phyloP scores from a whole-genome alignment of 768 basidiomycete species.

The Pholiota conissans region DNA sequence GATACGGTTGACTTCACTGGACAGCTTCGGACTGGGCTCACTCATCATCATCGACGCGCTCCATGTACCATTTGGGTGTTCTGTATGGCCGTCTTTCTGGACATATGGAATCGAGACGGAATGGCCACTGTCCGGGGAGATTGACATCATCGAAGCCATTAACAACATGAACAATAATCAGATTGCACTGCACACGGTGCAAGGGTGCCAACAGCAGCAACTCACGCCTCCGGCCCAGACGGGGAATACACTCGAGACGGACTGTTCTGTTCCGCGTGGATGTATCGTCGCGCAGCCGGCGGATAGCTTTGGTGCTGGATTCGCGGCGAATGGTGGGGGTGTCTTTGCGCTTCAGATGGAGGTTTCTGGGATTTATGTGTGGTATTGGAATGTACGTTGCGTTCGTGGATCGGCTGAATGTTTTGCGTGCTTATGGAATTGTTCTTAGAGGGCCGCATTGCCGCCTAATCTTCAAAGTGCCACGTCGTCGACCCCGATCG shows the following conservation, averaged over 20 bases:
- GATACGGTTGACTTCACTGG: slow-evolving; percentile 46
- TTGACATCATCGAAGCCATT: slow-evolving; percentile 80
- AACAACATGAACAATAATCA: slow-evolving; percentile 72
- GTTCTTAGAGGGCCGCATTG: no score
- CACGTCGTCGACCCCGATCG: slow-evolving; percentile 34
- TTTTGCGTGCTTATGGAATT: neutral
- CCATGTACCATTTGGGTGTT: slow-evolving; percentile 53
- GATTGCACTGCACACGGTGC: slow-evolving; percentile 73
- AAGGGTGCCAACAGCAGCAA: slow-evolving; percentile 39
- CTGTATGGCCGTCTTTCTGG: slow-evolving; percentile 56
- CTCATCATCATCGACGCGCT: slow-evolving; percentile 45
- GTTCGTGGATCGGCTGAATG: neutral
- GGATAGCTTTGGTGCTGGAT: slow-evolving; percentile 65
- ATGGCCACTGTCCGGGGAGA: slow-evolving; percentile 51
- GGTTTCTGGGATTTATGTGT: slow-evolving; percentile 37
- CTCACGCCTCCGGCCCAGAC: slow-evolving; percentile 33
- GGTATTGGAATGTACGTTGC: slow-evolving; percentile 45
- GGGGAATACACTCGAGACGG: slow-evolving; percentile 49
- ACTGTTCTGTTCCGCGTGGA: slow-evolving; percentile 62
- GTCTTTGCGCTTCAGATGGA: slow-evolving; percentile 78
- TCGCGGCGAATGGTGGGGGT: slow-evolving; percentile 71
- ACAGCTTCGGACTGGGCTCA: slow-evolving; percentile 42
- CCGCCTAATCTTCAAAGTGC: slow-evolving; percentile 17
- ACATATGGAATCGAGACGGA: slow-evolving; percentile 37
- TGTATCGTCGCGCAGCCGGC: slow-evolving; percentile 64